phyloP scores from a whole-genome alignment of 2,329 filamentous ascomycete species.

The Talaromyces sp. region DNA sequence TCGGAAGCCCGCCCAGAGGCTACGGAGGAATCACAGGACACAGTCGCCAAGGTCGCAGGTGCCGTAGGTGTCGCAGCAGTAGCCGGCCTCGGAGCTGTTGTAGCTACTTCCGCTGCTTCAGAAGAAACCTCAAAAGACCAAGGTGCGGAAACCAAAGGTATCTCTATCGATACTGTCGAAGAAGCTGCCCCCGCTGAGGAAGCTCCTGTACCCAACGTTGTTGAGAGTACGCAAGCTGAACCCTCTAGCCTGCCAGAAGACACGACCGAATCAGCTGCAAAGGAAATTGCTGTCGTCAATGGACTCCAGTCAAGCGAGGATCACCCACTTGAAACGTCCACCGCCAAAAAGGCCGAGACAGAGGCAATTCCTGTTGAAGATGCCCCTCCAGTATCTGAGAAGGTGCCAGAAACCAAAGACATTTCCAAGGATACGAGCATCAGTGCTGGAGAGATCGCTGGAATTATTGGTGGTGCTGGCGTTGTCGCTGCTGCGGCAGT shows the following conservation, averaged over 20 bases:
- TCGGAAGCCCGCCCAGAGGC: slow-evolving; percentile 4
- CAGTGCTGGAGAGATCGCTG: slow-evolving; percentile 1
- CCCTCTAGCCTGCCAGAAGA: background rate
- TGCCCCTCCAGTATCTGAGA: background rate
- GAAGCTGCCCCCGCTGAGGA: background rate
- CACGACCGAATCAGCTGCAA: background rate
- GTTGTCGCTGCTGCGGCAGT: slow-evolving; percentile 13
- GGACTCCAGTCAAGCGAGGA: background rate
- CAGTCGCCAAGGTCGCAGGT: slow-evolving; percentile 21
- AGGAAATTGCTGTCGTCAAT: background rate
- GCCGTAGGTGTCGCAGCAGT: slow-evolving; percentile 17
- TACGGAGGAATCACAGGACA: slow-evolving; percentile 6
- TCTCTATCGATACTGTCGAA: background rate
- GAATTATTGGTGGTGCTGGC: slow-evolving; percentile 8
- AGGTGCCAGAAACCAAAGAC: slow-evolving; percentile 3
- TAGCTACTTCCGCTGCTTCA: slow-evolving; percentile 14
- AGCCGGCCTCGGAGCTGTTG: slow-evolving; percentile 18
- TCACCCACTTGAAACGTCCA: background rate
- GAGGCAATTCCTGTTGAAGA: background rate
- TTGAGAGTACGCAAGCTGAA: background rate
- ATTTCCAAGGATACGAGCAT: slow-evolving; percentile 18
- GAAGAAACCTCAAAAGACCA: slow-evolving; percentile 19
- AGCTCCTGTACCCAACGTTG: background rate
- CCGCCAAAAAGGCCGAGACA: background rate
- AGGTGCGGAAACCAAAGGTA: background rate